Percentiles rank a stretch among this genome's conserved stretches.
phyloP scores from a whole-genome alignment of 1,284 basidiomycete species.

The Sanghuangporus weigelae region DNA sequence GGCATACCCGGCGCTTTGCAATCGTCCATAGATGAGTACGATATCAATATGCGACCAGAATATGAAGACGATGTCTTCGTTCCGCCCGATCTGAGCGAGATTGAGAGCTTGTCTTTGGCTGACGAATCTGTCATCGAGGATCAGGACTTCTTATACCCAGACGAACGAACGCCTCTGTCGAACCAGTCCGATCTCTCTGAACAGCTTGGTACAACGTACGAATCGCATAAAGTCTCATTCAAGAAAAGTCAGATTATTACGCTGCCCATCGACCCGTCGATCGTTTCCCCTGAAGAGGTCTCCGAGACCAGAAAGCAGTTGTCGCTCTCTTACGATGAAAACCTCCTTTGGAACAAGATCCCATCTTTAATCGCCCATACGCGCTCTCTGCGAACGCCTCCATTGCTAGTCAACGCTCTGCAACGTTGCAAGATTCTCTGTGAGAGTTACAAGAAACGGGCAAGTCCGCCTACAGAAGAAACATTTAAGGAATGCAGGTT shows the following conservation, averaged over 20 bases:
- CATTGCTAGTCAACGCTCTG: conserved; percentile 34
- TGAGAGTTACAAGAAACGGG: conserved; percentile 57
- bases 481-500: conserved; percentile 63
- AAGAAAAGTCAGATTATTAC: conserved; percentile 18
- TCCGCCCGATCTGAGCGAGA: background rate
- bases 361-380: conserved; percentile 14
- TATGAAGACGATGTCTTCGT: background rate
- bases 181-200: conserved; percentile 20
- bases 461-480: conserved; percentile 47
- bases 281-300: conserved; percentile 32
- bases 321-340: conserved; percentile 57
- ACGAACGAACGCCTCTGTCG: background rate
- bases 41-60: background rate
- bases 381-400: conserved; percentile 6
- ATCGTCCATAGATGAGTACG: background rate
- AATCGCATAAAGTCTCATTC: conserved; percentile 39
- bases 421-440: conserved; percentile 50
- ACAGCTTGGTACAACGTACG: conserved; percentile 39
- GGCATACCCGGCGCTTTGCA: conserved; percentile 21
- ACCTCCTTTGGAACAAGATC: conserved; percentile 53
- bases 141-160: background rate
- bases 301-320: conserved; percentile 56
- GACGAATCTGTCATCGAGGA: background rate
- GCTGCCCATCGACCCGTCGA: conserved; percentile 3
- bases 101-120: background rate